Evolutionary conservation across 1,284 basidiomycete genomes (phyloP).

Genomic region (Sporisorium graminicola): DNA sequence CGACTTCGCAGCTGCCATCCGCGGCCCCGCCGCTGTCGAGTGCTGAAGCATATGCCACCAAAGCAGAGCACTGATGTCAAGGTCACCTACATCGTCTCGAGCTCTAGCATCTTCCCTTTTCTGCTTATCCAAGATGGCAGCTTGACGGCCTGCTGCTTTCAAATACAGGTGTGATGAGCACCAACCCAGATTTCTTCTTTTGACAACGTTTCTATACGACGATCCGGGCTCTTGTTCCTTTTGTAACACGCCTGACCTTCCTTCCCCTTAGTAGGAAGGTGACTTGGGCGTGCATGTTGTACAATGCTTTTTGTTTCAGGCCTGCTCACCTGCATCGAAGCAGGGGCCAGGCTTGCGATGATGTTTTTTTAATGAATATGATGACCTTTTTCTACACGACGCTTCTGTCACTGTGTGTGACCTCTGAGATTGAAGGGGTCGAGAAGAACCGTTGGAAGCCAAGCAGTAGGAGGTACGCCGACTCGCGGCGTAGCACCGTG

Average conservation of each 20-base stretch:
- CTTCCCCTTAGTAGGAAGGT: too few relatives aligned
- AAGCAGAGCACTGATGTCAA: constrained; percentile 15
- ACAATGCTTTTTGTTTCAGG: background rate
- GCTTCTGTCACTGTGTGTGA: background rate
- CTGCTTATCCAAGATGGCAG: background rate
- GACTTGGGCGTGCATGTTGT: constrained; percentile 1
- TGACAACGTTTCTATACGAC: background rate
- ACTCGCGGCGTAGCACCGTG: too few relatives aligned
- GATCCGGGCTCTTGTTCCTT: constrained; percentile 3
- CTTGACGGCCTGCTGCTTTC: background rate
- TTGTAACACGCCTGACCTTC: constrained; percentile 25
- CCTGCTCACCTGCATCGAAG: background rate
- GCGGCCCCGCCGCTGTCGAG: constrained; percentile 29
- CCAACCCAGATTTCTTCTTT: background rate
- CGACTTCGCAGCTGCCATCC: background rate
- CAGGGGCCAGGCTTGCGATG: background rate
- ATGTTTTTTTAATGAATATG: constrained; percentile 14
- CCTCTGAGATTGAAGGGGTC: too few relatives aligned
- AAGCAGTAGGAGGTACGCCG: too few relatives aligned
- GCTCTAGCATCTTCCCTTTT: background rate
- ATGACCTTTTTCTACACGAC: background rate
- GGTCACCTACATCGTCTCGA: too few relatives aligned
- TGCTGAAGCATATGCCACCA: constrained; percentile 37
- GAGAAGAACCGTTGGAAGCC: too few relatives aligned
- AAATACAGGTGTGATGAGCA: background rate